phyloP scores from a whole-genome alignment of 163 green algal genomes.

The Dunaliella salina region DNA sequence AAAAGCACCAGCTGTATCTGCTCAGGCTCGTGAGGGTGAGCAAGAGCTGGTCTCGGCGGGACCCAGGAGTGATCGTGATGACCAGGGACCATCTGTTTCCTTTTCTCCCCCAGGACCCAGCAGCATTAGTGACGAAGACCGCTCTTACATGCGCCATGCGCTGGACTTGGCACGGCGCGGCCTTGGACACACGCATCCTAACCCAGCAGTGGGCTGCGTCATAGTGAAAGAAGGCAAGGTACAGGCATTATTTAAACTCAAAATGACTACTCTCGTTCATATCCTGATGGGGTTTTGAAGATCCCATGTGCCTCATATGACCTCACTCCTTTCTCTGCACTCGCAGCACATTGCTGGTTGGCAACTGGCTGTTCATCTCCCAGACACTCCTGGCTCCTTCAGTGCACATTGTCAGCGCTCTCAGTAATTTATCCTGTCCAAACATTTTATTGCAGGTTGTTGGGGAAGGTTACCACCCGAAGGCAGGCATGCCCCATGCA shows the following conservation, averaged over 20 bases:
- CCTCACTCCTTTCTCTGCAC: too few relatives aligned
- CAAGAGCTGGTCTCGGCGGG: not conserved
- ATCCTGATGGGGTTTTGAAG: too few relatives aligned
- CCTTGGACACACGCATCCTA: slow-evolving; percentile 82
- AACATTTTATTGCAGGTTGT: slow-evolving; percentile 62
- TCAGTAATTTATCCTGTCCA: not conserved
- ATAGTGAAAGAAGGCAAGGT: slow-evolving; percentile 73
- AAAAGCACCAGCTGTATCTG: too few relatives aligned
- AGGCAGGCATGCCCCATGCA: slow-evolving; percentile 92
- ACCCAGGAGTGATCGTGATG: not conserved
- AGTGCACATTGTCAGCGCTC: too few relatives aligned
- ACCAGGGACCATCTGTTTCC: not conserved
- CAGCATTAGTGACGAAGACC: slow-evolving; percentile 29
- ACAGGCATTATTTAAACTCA: not conserved
- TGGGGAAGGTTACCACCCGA: slow-evolving; percentile 92
- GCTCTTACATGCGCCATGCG: slow-evolving; percentile 72
- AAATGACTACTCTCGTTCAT: too few relatives aligned
- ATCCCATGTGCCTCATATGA: too few relatives aligned
- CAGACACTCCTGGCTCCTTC: too few relatives aligned
- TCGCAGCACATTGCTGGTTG: too few relatives aligned
- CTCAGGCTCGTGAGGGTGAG: not conserved
- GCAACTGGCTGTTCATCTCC: too few relatives aligned
- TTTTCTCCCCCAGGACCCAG: not conserved
- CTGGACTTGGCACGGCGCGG: slow-evolving; percentile 70
- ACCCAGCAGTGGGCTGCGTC: slow-evolving; percentile 94